These are phyloP conservation scores for Dioscorea cayenensis DNA, from an alignment of 116 monocot species.

Conservation along the genomic window DNA sequence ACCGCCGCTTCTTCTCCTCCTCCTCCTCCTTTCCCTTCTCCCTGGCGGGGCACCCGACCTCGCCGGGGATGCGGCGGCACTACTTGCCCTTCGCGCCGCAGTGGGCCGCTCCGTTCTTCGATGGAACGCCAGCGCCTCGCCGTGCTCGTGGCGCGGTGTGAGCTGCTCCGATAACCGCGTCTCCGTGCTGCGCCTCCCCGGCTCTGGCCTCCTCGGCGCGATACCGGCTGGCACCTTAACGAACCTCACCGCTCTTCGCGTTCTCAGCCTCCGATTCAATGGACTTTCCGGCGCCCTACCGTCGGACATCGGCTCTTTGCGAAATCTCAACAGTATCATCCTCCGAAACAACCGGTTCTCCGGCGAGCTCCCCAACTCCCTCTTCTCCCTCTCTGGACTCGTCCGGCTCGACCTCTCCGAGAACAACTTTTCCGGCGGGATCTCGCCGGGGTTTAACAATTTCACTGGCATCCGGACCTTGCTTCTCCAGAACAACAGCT, in stretches of 20 bases:
- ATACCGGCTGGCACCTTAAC: conserved; percentile 43
- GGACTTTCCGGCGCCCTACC: conserved; percentile 58
- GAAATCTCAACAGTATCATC: conserved; percentile 55
- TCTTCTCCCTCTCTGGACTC: conserved; percentile 32
- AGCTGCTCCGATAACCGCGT: conserved; percentile 29
- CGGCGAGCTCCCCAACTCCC: conserved; percentile 38
- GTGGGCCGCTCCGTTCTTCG: conserved; percentile 17
- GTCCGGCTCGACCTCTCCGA: conserved; percentile 52
- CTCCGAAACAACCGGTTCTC: conserved; percentile 63
- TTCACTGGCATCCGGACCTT: conserved; percentile 45
- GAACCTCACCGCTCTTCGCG: conserved; percentile 46
- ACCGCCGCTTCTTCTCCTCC: conserved; percentile 9
- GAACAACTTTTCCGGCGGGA: conserved; percentile 55
- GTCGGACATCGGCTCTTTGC: conserved; percentile 30
- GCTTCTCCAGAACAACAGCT: conserved; percentile 44
- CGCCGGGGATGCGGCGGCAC: conserved; percentile 25
- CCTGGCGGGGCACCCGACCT: conserved; percentile 12
- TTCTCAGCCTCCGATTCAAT: conserved; percentile 57
- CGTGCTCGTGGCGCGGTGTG: conserved; percentile 54
- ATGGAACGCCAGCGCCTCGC: conserved; percentile 33
- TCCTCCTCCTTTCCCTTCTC: conserved; percentile 15
- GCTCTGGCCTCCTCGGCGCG: conserved; percentile 33
- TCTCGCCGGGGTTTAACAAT: conserved; percentile 42
- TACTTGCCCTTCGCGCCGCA: conserved; percentile 36
- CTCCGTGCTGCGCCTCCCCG: conserved; percentile 50